phyloP scores from a whole-genome alignment of 2,329 filamentous ascomycete genomes.

The Claviceps lovelessii region DNA sequence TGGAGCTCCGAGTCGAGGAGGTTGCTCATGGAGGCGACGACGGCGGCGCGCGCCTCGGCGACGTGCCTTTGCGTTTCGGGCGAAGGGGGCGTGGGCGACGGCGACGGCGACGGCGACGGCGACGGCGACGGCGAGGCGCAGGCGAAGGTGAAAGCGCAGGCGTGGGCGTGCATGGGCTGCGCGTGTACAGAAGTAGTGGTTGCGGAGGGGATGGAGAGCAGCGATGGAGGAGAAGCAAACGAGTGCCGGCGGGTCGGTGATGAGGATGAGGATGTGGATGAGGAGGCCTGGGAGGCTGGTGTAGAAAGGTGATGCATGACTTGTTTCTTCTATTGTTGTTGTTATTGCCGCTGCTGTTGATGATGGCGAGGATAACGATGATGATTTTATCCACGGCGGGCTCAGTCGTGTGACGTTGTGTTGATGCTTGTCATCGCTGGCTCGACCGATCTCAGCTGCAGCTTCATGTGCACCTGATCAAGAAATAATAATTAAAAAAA shows the following conservation, averaged over 20 bases:
- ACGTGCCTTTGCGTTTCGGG: constrained; percentile 32
- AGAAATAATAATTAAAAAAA: background rate
- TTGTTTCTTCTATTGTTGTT: background rate
- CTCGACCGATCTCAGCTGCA: background rate
- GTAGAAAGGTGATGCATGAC: background rate
- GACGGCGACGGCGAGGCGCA: constrained; percentile 6
- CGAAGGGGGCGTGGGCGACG: constrained; percentile 24
- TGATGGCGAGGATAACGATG: background rate
- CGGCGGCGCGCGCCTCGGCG: constrained; percentile 41
- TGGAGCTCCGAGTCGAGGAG: constrained; percentile 55
- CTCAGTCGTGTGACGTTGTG: background rate
- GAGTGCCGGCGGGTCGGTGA: background rate
- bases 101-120: constrained; percentile 6
- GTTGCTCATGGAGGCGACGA: constrained; percentile 52
- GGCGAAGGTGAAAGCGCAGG: constrained; percentile 6
- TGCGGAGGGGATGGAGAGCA: background rate
- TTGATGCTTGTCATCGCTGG: background rate
- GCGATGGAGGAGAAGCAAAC: background rate
- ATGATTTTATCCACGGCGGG: background rate
- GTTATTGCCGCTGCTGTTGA: background rate
- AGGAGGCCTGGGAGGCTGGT: background rate
- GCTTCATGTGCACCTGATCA: background rate
- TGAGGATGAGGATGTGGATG: background rate
- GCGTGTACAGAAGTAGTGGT: background rate
- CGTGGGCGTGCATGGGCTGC: background rate